Evolutionary conservation across 108 stramenopile species (phyloP), one percentile per base, ranked within the genome.

Genomic region (Skeletonema costatum): DNA sequence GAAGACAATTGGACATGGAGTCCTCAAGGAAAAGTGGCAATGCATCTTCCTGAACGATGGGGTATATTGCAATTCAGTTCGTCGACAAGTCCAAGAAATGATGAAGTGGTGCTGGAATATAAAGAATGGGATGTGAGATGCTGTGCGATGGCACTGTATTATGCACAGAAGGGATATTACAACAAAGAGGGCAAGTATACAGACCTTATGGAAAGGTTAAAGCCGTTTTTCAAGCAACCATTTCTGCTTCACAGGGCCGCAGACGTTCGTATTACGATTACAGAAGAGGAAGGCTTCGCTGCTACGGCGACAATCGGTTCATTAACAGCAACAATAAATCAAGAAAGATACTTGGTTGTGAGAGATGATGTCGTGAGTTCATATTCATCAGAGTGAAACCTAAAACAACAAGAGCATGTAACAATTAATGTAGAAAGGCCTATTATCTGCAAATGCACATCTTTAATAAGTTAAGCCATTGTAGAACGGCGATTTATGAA

Each of bases 61-160:
- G 76, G 83, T 14, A 67, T 77, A 42, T 19, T 70, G 29, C 77
- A 77, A 46, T 72, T 78, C 51, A 58, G 51, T 32, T 65, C 76
- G n/a, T 51, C 17, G 7, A 51, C 50, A 51, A 51, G 50, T 19
- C 50, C 50, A 19, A 74, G 73, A 42, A 78, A 84, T 1, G 46
- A 68, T 58, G 71, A 61, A 14, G 32, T 68, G 36, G 31, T 58
- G 60, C 21, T 17, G 42, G 72, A 82, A 44, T 82, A 76, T 17
- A 75, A 71, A 21, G 75, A 82, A 33, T 96, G 94, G 94, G 89
- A 90, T 16, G 68, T 66, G 30, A 71, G 90, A 32, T 75, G 93
- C 60, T 91, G 92, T 5, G 92, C 92, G 12, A 96, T 96, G 92
- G 86, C 90, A 64, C 48, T 96, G 10, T 96, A 93, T 62, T 93